phyloP scores from a whole-genome alignment of 179 eudicot genomes.

The Dionaea muscipula region DNA sequence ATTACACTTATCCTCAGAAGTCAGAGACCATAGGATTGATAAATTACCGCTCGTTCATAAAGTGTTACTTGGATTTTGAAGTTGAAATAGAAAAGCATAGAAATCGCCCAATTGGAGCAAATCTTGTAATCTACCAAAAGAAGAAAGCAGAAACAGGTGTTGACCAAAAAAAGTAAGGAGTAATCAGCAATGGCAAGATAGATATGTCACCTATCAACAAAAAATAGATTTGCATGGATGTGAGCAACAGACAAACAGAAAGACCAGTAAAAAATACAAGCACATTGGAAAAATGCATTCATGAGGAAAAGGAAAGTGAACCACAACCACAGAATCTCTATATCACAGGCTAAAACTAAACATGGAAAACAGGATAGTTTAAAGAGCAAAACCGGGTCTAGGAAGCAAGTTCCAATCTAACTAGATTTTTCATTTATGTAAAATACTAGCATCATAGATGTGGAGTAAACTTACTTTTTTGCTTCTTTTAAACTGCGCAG shows the following conservation, averaged over 20 bases:
- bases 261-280: background rate
- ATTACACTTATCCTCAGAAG: no score
- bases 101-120: no score
- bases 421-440: no score
- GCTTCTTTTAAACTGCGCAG: conserved; percentile 78
- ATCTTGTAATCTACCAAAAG: no score
- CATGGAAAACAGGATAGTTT: no score
- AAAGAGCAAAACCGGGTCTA: background rate
- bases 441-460: background rate
- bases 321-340: background rate
- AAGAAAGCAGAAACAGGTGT: no score
- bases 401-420: background rate
- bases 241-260: background rate
- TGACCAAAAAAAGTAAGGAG: background rate
- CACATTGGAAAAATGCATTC: background rate
- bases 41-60: no score
- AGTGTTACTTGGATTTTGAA: no score
- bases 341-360: no score
- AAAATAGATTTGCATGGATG: background rate
- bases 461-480: conserved; percentile 39
- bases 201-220: background rate
- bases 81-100: no score
- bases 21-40: no score
- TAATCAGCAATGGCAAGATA: background rate
- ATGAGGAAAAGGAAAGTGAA: no score